Conservation (phyloP, 495 filamentous ascomycete species). For the Trypethelium eluteriae region DNA sequence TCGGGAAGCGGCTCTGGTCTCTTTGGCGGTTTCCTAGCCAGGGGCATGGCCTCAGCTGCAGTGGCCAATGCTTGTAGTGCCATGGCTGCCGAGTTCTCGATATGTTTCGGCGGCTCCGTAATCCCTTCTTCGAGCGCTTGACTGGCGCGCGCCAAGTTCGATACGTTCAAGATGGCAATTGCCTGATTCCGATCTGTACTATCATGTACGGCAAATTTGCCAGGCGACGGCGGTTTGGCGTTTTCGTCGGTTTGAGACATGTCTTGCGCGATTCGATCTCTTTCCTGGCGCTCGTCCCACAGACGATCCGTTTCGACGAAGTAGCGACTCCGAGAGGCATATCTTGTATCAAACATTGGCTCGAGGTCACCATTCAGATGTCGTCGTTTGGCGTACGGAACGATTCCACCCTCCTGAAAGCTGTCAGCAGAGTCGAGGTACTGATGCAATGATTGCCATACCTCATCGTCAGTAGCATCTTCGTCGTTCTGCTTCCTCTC, state of each 20-base stretch:
- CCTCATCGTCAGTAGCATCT: constrained; percentile 10
- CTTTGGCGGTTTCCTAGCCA: background rate
- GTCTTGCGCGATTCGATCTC: background rate
- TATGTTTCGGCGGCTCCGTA: background rate
- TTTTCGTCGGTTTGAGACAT: constrained; percentile 3
- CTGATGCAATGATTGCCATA: background rate
- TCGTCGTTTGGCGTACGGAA: background rate
- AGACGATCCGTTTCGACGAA: constrained; percentile 4
- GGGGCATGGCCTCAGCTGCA: background rate
- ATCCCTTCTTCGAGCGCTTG: background rate
- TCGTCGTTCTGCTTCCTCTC: background rate
- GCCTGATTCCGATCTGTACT: background rate
- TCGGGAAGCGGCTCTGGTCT: background rate
- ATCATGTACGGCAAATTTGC: constrained; percentile 3
- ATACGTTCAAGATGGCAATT: background rate
- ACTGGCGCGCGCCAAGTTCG: background rate
- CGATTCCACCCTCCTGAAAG: background rate
- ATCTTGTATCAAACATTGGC: constrained; percentile 1
- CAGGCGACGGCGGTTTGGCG: background rate
- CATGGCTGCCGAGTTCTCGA: background rate
- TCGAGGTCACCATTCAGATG: background rate
- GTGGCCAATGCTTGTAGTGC: background rate
- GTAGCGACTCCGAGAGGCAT: background rate
- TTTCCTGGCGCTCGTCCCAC: background rate
- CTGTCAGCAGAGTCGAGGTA: background rate